Conservation (phyloP, 2,329 filamentous ascomycete genomes). For the Aspergillus thermomutatus region DNA sequence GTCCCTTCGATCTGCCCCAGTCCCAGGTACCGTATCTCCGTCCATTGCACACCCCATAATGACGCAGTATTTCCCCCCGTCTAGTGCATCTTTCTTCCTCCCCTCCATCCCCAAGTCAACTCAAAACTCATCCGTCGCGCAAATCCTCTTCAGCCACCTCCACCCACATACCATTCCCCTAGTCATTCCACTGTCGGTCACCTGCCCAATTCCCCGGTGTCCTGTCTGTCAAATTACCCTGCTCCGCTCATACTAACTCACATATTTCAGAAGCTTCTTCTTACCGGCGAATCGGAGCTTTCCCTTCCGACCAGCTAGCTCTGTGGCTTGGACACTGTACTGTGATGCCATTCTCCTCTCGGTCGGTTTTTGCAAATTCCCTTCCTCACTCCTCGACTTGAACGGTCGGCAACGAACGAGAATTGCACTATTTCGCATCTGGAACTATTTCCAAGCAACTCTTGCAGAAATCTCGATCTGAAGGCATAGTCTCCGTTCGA, state of each 20-base stretch:
- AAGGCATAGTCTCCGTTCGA: not conserved
- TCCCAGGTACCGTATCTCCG: not conserved
- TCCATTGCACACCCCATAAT: constrained; percentile 26
- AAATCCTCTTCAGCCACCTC: constrained; percentile 19
- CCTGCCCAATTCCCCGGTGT: not conserved
- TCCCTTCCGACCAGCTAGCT: constrained; percentile 20
- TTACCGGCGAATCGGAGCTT: constrained; percentile 23
- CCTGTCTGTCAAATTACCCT: constrained; percentile 1
- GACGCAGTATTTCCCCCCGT: constrained; percentile 33
- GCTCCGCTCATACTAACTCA: constrained; percentile 13
- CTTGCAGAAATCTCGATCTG: too few relatives aligned
- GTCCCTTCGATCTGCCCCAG: not conserved
- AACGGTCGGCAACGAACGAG: not conserved
- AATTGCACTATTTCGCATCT: not conserved
- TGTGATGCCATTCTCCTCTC: constrained; percentile 8
- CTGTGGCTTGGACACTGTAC: constrained; percentile 12
- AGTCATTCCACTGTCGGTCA: not conserved
- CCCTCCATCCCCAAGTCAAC: constrained; percentile 14
- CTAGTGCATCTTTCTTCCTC: constrained; percentile 8
- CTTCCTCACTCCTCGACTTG: constrained; percentile 2
- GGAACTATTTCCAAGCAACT: not conserved
- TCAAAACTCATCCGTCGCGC: constrained; percentile 17
- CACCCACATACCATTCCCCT: constrained; percentile 24
- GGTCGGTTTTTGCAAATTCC: constrained; percentile 4
- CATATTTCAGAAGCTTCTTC: constrained; percentile 13